A percentile compares a stretch with the other conserved stretches of the same genome.
phyloP scores from a whole-genome alignment of 73 alveolate species.

The Loxodes magnus region DNA sequence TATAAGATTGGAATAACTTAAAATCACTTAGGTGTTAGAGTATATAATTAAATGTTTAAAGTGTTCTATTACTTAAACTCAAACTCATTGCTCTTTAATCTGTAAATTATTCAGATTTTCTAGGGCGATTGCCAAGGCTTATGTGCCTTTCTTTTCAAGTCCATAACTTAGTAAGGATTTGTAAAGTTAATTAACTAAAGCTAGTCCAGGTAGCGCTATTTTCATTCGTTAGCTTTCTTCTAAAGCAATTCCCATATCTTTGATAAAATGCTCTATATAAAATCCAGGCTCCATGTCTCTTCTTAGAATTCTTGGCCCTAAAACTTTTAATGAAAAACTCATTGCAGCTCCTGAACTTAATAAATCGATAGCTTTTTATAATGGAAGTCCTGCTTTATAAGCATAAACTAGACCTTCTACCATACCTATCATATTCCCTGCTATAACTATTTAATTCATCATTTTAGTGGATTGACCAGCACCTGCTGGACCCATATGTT shows the following conservation, averaged over 20 bases:
- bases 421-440: constrained; percentile 69
- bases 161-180: constrained; percentile 61
- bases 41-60: too few relatives aligned
- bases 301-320: constrained; percentile 63
- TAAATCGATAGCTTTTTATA: constrained; percentile 39
- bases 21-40: too few relatives aligned
- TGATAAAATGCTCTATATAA: constrained; percentile 77
- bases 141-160: constrained; percentile 57
- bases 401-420: constrained; percentile 73
- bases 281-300: constrained; percentile 83
- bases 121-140: constrained; percentile 50
- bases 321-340: constrained; percentile 41
- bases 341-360: constrained; percentile 73
- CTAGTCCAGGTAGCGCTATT: constrained; percentile 69
- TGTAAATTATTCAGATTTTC: constrained; percentile 51
- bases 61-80: too few relatives aligned
- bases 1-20: too few relatives aligned
- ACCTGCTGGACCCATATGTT: constrained; percentile 68
- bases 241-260: constrained; percentile 69
- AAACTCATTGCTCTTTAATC: too few relatives aligned
- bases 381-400: constrained; percentile 66
- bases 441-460: constrained; percentile 65
- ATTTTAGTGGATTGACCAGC: constrained; percentile 76
- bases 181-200: constrained; percentile 52
- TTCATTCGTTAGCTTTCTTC: constrained; percentile 70